A percentile compares a stretch with the other conserved stretches of the same genome.
phyloP scores from a whole-genome alignment of 1,284 basidiomycete genomes.

The Apiotrichum veenhuisii region DNA sequence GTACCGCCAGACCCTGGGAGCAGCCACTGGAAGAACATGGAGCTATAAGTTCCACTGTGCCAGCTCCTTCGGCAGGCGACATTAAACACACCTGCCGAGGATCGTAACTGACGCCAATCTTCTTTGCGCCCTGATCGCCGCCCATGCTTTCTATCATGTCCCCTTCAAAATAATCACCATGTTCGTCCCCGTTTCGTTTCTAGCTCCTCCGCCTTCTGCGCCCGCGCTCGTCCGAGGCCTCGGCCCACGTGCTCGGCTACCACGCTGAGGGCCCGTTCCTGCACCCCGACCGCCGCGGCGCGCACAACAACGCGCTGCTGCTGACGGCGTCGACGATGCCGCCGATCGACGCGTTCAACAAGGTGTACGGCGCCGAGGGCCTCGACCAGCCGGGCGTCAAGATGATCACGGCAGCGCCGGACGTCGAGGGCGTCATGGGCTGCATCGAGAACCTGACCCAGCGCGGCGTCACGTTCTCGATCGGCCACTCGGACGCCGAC shows the following conservation, averaged over 20 bases:
- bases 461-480: constrained; percentile 71
- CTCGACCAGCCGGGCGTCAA: constrained; percentile 60
- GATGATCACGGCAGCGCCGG: constrained; percentile 81
- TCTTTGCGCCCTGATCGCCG: neutral
- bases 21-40: too few relatives aligned
- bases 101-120: neutral
- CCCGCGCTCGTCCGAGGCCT: constrained; percentile 24
- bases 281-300: constrained; percentile 63
- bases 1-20: too few relatives aligned
- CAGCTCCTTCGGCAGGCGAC: neutral
- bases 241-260: constrained; percentile 73
- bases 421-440: constrained; percentile 73
- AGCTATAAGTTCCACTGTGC: too few relatives aligned
- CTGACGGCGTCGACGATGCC: constrained; percentile 53
- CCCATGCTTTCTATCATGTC: neutral
- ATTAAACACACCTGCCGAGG: neutral
- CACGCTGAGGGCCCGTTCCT: constrained; percentile 88
- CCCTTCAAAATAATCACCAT: neutral
- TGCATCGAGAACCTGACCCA: constrained; percentile 61
- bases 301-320: constrained; percentile 69
- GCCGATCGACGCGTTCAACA: constrained; percentile 57
- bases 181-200: constrained; percentile 21
- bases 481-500: constrained; percentile 67
- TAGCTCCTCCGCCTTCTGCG: constrained; percentile 53
- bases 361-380: constrained; percentile 62